Conservation (phyloP, 2,329 filamentous ascomycete species). For the Didymella keratinophila region DNA sequence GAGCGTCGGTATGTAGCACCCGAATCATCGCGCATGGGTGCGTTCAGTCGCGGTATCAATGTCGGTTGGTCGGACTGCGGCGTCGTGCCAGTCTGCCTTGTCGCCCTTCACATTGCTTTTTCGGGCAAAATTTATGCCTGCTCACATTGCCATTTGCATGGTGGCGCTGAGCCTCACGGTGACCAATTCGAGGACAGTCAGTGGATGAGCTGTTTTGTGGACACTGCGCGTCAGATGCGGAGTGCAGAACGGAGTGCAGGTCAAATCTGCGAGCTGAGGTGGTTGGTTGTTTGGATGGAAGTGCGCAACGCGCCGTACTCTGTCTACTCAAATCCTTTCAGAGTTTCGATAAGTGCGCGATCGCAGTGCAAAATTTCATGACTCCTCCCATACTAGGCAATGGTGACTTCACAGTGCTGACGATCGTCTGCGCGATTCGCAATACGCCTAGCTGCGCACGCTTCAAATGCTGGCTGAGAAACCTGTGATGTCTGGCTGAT, state of each 20-base stretch:
- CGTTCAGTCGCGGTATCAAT: background rate
- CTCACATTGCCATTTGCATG: conserved; percentile 15
- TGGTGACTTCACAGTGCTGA: background rate
- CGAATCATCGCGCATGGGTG: background rate
- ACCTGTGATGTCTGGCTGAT: conserved; percentile 2
- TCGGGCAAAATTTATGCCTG: conserved; percentile 15
- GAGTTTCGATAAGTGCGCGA: background rate
- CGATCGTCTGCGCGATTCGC: background rate
- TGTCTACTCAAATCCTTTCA: background rate
- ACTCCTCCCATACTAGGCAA: background rate
- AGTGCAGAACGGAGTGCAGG: conserved; percentile 18
- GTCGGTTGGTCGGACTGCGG: conserved; percentile 5
- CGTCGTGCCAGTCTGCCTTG: background rate
- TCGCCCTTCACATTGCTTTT: conserved; percentile 27
- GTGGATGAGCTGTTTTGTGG: background rate
- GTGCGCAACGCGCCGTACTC: conserved; percentile 13
- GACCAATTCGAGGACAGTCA: background rate
- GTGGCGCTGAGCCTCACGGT: conserved; percentile 28
- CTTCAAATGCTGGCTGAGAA: background rate
- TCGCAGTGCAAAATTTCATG: background rate
- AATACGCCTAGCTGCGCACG: background rate
- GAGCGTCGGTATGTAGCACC: conserved; percentile 1
- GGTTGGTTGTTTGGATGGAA: conserved; percentile 1
- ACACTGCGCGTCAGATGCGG: conserved; percentile 12
- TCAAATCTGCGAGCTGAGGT: background rate